These are phyloP conservation scores for Monosporozyma servazzii DNA, from an alignment of 805 yeast genomes.

Conservation along the genomic window DNA sequence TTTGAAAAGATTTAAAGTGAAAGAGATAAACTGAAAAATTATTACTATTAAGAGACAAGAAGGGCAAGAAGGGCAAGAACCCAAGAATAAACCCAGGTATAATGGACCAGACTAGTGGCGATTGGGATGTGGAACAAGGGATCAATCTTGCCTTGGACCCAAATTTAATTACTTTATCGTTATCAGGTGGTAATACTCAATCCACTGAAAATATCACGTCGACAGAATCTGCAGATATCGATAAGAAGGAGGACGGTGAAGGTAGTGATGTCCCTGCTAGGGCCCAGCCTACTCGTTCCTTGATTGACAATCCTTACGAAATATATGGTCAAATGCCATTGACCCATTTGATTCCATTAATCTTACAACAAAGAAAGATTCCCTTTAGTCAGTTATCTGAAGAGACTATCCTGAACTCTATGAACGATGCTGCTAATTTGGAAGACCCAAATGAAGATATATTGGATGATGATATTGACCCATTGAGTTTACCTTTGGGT, in stretches of 20 bases:
- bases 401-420: background rate
- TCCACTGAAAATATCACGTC: background rate
- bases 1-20: background rate
- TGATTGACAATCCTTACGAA: constrained; percentile 27
- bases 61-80: background rate
- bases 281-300: constrained; percentile 4
- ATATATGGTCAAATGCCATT: constrained; percentile 34
- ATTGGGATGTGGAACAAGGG: constrained; percentile 7
- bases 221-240: background rate
- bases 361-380: constrained; percentile 30
- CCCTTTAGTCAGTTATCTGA: constrained; percentile 9
- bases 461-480: background rate
- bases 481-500: background rate
- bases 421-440: background rate
- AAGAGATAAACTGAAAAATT: background rate
- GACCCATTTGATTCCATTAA: constrained; percentile 49
- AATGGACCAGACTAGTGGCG: background rate
- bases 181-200: background rate
- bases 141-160: constrained; percentile 30
- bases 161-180: constrained; percentile 21
- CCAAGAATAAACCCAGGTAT: background rate
- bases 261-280: background rate
- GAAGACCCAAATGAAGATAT: background rate
- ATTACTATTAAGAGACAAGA: background rate
- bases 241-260: background rate